Evolutionary conservation across 768 basidiomycete species (phyloP), one percentile per base, ranked within the genome.

Genomic region (Termitomyces sp.): DNA sequence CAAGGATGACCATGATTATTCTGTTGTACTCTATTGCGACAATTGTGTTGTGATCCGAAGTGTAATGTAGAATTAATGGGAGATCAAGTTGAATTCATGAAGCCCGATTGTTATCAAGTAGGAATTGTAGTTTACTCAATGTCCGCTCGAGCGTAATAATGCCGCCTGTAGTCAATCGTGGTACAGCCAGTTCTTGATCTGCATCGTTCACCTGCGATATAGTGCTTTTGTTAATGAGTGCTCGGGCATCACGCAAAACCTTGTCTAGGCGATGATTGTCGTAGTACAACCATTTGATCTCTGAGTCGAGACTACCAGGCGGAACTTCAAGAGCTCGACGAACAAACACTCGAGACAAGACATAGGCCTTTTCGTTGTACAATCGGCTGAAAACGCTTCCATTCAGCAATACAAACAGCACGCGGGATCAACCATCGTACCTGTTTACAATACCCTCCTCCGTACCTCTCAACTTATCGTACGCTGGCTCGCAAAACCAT

Each of bases 401-500:
- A 40, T 46, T 61, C 22, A 35, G 63, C 5, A 58, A 59, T 35
- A 57, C 54, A 42, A 59, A 9, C 8, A 28, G 16, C 7, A n/a
- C n/a, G 4, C 38, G 36, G n/a, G 18, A 9, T 49, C 20, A 28
- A 33, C 22, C 9, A 38, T 49, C 76, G 56, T 52, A 89, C 87
- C 91, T 93, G 69, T 94, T 96, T 57, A 95, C 86, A 51, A 80
- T 89, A 36, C 92, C 95, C 71, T 97, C 95, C 65, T 90, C 87
- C 0, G 95, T 96, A 2, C 94, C 93, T 63, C 92, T 82, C 45
- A 96, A 77, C 69, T 95, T 97, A 69, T 96, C 95, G 68, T 90
- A 97, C 0, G 93, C 93, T 28, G 95, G 95, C 70, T 98, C 94
- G 66, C 91, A 94, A 69, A 88, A 95, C 89, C 89, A 93, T 60